Percentiles rank a stretch among this genome's conserved stretches.
phyloP scores from a whole-genome alignment of 2,329 filamentous ascomycete species.

The Berkeleyomyces rouxiae region DNA sequence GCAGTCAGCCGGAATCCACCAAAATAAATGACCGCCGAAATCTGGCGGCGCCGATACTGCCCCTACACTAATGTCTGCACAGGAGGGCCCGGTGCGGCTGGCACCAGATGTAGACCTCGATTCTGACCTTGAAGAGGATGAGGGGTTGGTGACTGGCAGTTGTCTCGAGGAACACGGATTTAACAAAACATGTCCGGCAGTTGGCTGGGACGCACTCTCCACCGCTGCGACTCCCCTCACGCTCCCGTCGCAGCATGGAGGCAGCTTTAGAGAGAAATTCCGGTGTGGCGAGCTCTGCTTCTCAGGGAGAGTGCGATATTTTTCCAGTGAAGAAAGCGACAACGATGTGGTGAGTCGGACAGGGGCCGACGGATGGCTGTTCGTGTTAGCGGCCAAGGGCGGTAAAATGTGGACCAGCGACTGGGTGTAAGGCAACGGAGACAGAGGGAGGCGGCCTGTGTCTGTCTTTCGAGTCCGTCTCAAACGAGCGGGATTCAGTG shows the following conservation, averaged over 20 bases:
- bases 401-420: not conserved
- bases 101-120: not conserved
- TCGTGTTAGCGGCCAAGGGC: not conserved
- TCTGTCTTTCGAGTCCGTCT: not conserved
- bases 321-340: not conserved
- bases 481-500: not conserved
- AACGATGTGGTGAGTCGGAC: not conserved
- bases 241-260: not conserved
- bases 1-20: constrained; percentile 1
- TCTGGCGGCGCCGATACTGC: not conserved
- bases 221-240: not conserved
- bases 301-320: not conserved
- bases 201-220: not conserved
- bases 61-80: not conserved
- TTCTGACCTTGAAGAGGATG: not conserved
- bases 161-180: not conserved
- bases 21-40: not conserved
- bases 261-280: constrained; percentile 8
- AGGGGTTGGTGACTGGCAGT: not conserved
- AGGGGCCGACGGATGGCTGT: not conserved
- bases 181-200: not conserved
- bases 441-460: not conserved
- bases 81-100: not conserved
- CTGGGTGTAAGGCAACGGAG: not conserved
- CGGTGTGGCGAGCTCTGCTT: not conserved